Evolutionary conservation across 139 green algal genomes (phyloP), one percentile per base, ranked within the genome.

Genomic region (Zygnema cylindricum): DNA sequence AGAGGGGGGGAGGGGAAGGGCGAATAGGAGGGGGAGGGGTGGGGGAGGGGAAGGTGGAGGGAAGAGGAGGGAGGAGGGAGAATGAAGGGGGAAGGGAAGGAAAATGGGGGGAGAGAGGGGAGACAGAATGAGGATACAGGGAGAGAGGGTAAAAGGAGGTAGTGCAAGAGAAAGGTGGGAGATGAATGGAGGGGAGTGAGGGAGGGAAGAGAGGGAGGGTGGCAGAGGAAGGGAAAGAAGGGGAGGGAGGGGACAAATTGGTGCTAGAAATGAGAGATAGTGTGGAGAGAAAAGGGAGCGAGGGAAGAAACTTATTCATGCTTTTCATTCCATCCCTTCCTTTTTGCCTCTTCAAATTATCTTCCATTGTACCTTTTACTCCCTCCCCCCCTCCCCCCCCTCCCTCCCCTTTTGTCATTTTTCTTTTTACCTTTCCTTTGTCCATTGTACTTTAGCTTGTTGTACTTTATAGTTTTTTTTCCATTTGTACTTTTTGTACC

Each of bases 1-100:
- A n/a, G 78, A 23, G 39, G 1, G 78, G 21, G 78, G 78, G 40
- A 69, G 78, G 78, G 78, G 82, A 23, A 49, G 78, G 39, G 78
- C 21, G 40, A 69, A 38, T 0, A 38, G 23, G 78, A 69, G 78
- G 41, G 78, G 82, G 41, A 55, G 78, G 71, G 21, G 23, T 22
- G 35, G 78, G 78, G 78, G 82, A 23, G 22, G 78, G 39, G 78
- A 49, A 21, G 82, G 78, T 22, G 30, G 82, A 21, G 22, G 78
- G 35, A 38, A 49, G 40, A 85, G 78, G 41, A 38, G 82, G 73
- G 73, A 43, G 41, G 73, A 43, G 73, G 41, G 73, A 43, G 73
- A 35, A 30, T 22, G 73, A 81, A 30, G 73, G 25, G 41, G 77
- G 38, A 55, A 25, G 21, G 77, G 16, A 55, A 55, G 36, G 32